These are phyloP conservation scores for Thozetella sp. DNA, from an alignment of 495 filamentous ascomycete genomes.

Conservation along the genomic window DNA sequence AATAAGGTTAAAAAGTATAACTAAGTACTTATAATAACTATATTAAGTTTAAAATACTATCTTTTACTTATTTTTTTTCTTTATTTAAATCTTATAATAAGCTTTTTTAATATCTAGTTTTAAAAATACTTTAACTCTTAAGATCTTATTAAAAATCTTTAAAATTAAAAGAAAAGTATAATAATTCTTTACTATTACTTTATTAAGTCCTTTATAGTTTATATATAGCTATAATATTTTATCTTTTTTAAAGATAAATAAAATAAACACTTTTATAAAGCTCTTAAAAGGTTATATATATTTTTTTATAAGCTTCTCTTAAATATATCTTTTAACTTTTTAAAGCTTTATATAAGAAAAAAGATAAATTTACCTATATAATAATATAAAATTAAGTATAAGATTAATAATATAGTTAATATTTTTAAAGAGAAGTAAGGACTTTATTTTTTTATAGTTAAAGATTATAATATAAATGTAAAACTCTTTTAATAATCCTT, in stretches of 20 bases:
- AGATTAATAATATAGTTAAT: background rate
- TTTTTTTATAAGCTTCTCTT: background rate
- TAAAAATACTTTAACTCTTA: background rate
- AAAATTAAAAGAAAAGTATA: background rate
- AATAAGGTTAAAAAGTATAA: too few relatives aligned
- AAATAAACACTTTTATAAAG: background rate
- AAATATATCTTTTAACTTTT: background rate
- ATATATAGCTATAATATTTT: background rate
- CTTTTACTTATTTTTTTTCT: too few relatives aligned
- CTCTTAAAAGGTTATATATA: background rate
- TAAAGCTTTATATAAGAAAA: background rate
- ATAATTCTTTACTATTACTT: background rate
- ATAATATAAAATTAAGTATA: background rate
- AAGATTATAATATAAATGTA: background rate
- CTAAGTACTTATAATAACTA: too few relatives aligned
- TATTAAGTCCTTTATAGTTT: background rate
- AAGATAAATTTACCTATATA: background rate
- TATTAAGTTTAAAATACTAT: too few relatives aligned
- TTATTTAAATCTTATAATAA: too few relatives aligned
- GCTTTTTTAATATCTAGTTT: background rate
- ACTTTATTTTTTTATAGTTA: background rate
- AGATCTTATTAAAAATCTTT: background rate
- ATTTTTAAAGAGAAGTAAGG: background rate
- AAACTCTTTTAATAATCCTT: too few relatives aligned
- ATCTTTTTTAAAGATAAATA: too few relatives aligned